Base-by-base conservation (phyloP, 1,139 yeast genomes). In the Pichia sp. region DNA sequence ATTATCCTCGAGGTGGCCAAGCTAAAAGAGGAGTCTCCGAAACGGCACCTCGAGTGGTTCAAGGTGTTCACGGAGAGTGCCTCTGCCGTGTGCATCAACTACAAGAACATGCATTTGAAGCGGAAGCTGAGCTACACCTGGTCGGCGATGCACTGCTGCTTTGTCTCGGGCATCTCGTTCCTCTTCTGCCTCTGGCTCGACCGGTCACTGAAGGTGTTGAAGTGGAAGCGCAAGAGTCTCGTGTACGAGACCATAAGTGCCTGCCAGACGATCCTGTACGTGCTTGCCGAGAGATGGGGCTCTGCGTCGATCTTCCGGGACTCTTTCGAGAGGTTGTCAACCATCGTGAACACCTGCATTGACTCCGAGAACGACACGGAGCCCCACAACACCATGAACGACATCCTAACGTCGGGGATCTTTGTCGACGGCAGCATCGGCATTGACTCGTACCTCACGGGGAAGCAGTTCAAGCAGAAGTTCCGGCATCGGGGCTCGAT, bases 161-260 rank as follows among this genome's bases (percentile, higher is more conserved):
- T 67, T 57, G 68, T 67, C 29, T 55, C 69, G 1, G 72, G 72
- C 4, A 58, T 69, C 9, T 65, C 71, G 1, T 69, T 68, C 54
- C 54, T 69, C 9, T 68, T 67, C 51, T 67, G 71, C 50, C 55
- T 67, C 3, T 68, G 71, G 71, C 47, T 68, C 12, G 70, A 69
- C 44, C 52, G 55, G 14, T 48, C 53, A 6, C 34, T 68, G 3
- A 56, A 61, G 14, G 62, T 65, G 1, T 49, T 68, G 44, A 60
- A 64, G 49, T 64, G 68, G 63, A 64, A 61, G 51, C 41, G 65
- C 6, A 55, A 57, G 16, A 57, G 63, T 16, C 41, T 63, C 10
- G 59, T 67, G 1, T 63, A 67, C 55, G 71, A 68, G 49, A 68
- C 71, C 0, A 61, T 68, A 5, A 56, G 63, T 20, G 65, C 71